phyloP scores from a whole-genome alignment of 1,139 yeast species.

The Diutina catenulata region DNA sequence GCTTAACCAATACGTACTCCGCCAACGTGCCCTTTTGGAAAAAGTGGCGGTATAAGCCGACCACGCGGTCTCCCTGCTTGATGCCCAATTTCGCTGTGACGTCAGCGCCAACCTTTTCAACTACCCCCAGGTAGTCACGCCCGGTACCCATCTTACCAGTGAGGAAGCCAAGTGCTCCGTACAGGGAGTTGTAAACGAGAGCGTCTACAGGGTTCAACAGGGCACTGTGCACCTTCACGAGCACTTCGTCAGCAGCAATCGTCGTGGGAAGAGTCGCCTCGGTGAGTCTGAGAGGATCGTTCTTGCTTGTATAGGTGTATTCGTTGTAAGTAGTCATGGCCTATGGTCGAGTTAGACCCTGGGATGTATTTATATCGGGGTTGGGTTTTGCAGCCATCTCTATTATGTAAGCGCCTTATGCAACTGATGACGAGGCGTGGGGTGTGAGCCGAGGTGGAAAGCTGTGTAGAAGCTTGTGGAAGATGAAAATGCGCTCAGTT shows the following conservation, averaged over 20 bases:
- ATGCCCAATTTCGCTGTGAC: constrained; percentile 19
- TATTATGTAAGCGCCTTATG: no score
- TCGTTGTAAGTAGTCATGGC: neutral
- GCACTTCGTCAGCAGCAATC: constrained; percentile 32
- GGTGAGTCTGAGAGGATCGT: neutral
- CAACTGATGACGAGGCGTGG: no score
- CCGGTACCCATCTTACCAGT: constrained; percentile 43
- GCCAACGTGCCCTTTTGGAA: constrained; percentile 38
- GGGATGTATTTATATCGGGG: no score
- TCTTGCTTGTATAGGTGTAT: neutral
- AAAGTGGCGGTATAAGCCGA: constrained; percentile 39
- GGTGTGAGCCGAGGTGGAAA: no score
- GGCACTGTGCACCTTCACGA: constrained; percentile 47
- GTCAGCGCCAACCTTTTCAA: constrained; percentile 44
- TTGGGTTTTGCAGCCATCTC: no score
- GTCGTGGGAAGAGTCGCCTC: neutral
- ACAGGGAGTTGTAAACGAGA: constrained; percentile 24
- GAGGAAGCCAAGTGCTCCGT: constrained; percentile 10
- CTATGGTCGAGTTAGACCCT: no score
- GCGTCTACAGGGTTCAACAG: constrained; percentile 63
- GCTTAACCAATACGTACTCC: constrained; percentile 26
- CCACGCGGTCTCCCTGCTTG: constrained; percentile 51
- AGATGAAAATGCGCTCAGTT: no score
- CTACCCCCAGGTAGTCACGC: constrained; percentile 55
- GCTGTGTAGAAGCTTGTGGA: no score